These are phyloP conservation scores for Fusarium nematophilum DNA, from an alignment of 2,329 filamentous ascomycete genomes.

Conservation along the genomic window DNA sequence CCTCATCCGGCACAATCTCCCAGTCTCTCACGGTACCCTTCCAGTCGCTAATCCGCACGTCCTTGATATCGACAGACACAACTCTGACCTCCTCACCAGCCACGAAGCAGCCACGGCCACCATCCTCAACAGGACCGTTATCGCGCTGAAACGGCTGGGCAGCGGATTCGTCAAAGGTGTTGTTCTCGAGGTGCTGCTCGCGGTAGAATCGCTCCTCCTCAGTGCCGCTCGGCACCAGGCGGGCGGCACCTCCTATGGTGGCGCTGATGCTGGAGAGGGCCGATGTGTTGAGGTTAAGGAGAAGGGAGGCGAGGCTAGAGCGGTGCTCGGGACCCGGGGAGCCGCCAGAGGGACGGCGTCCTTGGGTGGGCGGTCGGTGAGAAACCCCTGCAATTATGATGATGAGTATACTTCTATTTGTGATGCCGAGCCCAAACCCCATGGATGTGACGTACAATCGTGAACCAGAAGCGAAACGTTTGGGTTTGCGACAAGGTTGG, in stretches of 20 bases:
- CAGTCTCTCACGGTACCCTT: slow-evolving; percentile 93
- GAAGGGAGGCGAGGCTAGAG: slow-evolving; percentile 82
- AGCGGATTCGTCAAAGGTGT: slow-evolving; percentile 78
- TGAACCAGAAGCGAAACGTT: slow-evolving; percentile 95
- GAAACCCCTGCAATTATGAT: slow-evolving; percentile 74
- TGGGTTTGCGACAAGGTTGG: slow-evolving; percentile 85
- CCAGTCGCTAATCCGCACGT: slow-evolving; percentile 92
- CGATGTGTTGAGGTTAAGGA: slow-evolving; percentile 91
- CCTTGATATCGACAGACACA: slow-evolving; percentile 84
- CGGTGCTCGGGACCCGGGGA: slow-evolving; percentile 73
- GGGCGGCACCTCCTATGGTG: slow-evolving; percentile 90
- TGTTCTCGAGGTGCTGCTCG: slow-evolving; percentile 87
- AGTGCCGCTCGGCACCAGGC: slow-evolving; percentile 76
- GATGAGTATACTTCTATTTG: slow-evolving; percentile 6
- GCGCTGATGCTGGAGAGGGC: slow-evolving; percentile 89
- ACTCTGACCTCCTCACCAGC: slow-evolving; percentile 87
- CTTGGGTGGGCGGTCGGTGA: slow-evolving; percentile 83
- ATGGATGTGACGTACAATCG: slow-evolving; percentile 69
- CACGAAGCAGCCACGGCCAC: slow-evolving; percentile 74
- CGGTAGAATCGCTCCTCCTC: slow-evolving; percentile 89
- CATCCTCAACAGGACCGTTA: slow-evolving; percentile 59
- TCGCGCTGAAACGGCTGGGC: slow-evolving; percentile 47
- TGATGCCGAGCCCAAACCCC: neutral
- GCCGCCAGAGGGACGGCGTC: slow-evolving; percentile 67
- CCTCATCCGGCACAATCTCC: slow-evolving; percentile 56